Evolutionary conservation across 2,329 filamentous ascomycete species (phyloP).

Genomic region (Phyllosticta citriasiana): DNA sequence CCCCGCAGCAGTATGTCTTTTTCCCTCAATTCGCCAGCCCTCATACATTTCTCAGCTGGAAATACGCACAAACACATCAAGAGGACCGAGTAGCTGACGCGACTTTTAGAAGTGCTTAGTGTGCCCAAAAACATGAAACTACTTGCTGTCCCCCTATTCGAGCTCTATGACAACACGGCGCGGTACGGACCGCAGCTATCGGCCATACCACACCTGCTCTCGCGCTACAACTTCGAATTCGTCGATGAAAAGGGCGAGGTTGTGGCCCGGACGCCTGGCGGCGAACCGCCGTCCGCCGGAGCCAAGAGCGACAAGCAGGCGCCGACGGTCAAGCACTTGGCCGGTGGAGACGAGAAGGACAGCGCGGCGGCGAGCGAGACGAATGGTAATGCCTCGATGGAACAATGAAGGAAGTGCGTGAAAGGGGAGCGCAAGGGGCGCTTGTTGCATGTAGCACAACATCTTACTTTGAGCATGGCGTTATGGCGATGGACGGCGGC

Average conservation of each 20-base stretch:
- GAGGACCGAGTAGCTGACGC: slow-evolving; percentile 12
- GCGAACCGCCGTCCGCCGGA: slow-evolving; percentile 32
- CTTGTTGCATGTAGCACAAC: background rate
- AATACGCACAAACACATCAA: background rate
- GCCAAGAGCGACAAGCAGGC: slow-evolving; percentile 8
- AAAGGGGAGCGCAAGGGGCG: background rate
- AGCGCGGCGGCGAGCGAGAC: background rate
- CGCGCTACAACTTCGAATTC: slow-evolving; percentile 95
- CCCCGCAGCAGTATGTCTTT: slow-evolving; percentile 69
- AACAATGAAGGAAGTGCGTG: background rate
- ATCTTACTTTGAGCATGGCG: background rate
- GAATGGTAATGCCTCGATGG: background rate
- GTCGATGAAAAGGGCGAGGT: slow-evolving; percentile 87
- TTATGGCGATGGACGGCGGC: background rate
- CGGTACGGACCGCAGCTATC: slow-evolving; percentile 93
- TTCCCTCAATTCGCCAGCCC: no score
- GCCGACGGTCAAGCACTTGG: slow-evolving; percentile 26
- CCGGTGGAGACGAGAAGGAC: slow-evolving; percentile 15
- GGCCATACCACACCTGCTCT: slow-evolving; percentile 89
- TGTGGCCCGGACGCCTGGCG: slow-evolving; percentile 72
- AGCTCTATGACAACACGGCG: slow-evolving; percentile 94
- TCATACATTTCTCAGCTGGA: background rate
- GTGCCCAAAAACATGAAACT: slow-evolving; percentile 99
- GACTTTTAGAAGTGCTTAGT: slow-evolving; percentile 67
- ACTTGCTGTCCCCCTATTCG: slow-evolving; percentile 89